Percentiles rank a stretch among this genome's conserved stretches.
These are phyloP conservation scores for Chenopodium suecicum DNA, from an alignment of 148 eudicot genomes.

Conservation along the genomic window DNA sequence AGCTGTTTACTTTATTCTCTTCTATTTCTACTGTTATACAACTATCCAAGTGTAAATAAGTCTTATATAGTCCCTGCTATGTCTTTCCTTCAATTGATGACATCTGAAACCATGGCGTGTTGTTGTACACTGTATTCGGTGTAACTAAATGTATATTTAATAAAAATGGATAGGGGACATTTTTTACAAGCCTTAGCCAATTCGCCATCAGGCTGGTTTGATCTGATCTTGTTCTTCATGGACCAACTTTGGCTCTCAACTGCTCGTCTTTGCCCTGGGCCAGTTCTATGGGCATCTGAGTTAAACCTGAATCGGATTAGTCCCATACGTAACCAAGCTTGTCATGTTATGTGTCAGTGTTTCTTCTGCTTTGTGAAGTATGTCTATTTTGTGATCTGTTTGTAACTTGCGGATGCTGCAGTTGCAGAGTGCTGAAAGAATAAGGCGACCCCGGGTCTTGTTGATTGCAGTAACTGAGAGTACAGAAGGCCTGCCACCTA, in stretches of 20 bases:
- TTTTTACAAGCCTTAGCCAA: not conserved
- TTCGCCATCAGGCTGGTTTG: not conserved
- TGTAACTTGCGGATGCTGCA: conserved; percentile 39
- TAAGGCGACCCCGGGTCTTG: conserved; percentile 50
- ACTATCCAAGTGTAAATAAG: not conserved
- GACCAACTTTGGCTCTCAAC: not conserved
- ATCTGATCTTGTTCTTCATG: not conserved
- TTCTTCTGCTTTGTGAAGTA: not conserved
- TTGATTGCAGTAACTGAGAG: conserved; percentile 79
- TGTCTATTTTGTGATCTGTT: not conserved
- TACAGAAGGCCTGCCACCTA: conserved; percentile 83
- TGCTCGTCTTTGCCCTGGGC: not conserved
- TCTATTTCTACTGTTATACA: not conserved
- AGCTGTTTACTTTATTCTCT: not conserved
- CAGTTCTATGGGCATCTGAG: not conserved
- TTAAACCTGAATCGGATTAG: not conserved
- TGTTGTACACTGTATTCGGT: not conserved
- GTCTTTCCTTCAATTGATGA: not conserved
- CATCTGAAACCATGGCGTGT: not conserved
- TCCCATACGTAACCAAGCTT: not conserved
- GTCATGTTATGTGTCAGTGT: not conserved
- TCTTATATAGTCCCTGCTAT: not conserved
- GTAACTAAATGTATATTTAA: not conserved
- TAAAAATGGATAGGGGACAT: not conserved
- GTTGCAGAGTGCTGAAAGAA: conserved; percentile 36